phyloP scores from a whole-genome alignment of 805 yeast genomes.

The Schizosaccharomyces pombe region DNA sequence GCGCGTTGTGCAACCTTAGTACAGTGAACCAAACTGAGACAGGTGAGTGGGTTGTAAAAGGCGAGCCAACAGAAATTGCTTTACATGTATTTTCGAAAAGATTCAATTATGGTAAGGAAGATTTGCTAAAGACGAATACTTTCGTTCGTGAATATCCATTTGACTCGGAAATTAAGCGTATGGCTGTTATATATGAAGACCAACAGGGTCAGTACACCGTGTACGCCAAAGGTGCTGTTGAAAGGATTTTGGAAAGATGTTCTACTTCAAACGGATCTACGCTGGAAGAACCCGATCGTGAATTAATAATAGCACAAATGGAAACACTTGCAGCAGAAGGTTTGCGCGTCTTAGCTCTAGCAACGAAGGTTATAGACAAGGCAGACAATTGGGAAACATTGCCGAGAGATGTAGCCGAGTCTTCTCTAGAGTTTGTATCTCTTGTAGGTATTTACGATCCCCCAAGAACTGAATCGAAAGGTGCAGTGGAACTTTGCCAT shows the following conservation, averaged over 20 bases:
- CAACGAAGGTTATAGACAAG: constrained; percentile 18
- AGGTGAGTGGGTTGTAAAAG: constrained; percentile 45
- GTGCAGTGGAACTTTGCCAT: constrained; percentile 42
- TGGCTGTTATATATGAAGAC: constrained; percentile 33
- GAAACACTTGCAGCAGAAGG: constrained; percentile 39
- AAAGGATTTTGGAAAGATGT: constrained; percentile 26
- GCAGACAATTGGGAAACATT: constrained; percentile 14
- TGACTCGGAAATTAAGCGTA: constrained; percentile 49
- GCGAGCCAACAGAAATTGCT: constrained; percentile 80
- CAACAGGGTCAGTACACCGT: constrained; percentile 11
- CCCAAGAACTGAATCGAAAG: constrained; percentile 46
- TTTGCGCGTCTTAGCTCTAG: constrained; percentile 51
- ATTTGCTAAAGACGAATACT: constrained; percentile 16
- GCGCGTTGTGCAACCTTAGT: constrained; percentile 65
- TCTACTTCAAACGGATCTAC: constrained; percentile 9
- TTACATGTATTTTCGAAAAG: constrained; percentile 55
- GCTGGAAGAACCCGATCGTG: constrained; percentile 21
- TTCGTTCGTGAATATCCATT: constrained; percentile 48
- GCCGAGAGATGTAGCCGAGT: constrained; percentile 27
- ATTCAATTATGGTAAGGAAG: constrained; percentile 23
- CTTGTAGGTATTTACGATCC: constrained; percentile 63
- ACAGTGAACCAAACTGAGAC: constrained; percentile 25
- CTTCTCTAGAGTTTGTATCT: constrained; percentile 34
- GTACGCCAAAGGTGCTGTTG: constrained; percentile 57
- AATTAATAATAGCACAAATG: constrained; percentile 30